These are phyloP conservation scores for Micractinium conductrix DNA, from an alignment of 139 green algal genomes.

Conservation along the genomic window DNA sequence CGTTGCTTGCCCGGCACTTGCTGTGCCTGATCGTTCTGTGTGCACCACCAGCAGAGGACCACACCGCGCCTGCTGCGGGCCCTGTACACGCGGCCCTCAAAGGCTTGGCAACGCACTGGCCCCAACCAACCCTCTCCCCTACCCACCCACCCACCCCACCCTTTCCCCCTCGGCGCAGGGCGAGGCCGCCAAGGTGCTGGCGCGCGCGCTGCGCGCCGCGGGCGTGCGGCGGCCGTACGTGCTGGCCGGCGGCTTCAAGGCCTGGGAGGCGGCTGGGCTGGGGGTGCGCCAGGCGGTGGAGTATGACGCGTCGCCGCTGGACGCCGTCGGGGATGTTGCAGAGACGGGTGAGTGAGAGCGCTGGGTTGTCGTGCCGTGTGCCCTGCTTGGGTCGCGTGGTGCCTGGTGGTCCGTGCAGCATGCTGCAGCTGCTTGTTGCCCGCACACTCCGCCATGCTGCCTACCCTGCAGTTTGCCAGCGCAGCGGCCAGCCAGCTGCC, in stretches of 20 bases:
- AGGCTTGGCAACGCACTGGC: background rate
- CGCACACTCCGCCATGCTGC: background rate
- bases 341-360: constrained; percentile 44
- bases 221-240: constrained; percentile 37
- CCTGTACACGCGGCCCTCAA: too few species aligned
- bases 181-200: constrained; percentile 40
- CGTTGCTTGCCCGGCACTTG: background rate
- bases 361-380: too few species aligned
- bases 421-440: background rate
- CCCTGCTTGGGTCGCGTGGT: too few species aligned
- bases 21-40: too few species aligned
- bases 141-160: background rate
- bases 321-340: constrained; percentile 47
- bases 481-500: too few species aligned
- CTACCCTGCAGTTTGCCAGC: background rate
- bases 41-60: too few species aligned
- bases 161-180: background rate
- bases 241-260: constrained; percentile 54
- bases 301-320: constrained; percentile 46
- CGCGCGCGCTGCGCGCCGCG: constrained; percentile 29
- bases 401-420: too few species aligned
- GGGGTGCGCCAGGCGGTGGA: constrained; percentile 29
- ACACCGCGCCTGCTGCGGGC: too few species aligned
- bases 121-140: background rate
- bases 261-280: constrained; percentile 47